Evolutionary conservation across 73 alveolate genomes (phyloP).

Genomic region (Paramecium primaurelia): DNA sequence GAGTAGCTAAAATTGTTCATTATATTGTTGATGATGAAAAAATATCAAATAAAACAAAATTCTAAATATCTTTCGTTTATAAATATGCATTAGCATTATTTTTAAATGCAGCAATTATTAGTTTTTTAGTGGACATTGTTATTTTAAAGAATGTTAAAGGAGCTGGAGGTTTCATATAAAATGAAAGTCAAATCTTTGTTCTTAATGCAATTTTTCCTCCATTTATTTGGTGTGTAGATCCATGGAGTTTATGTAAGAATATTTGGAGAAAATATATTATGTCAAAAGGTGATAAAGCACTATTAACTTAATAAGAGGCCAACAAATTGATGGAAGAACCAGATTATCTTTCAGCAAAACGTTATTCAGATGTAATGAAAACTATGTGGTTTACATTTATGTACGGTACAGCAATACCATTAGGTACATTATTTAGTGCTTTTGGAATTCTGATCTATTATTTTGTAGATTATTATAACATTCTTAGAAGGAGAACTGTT

Average conservation of each 20-base stretch:
- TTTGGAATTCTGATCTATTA: conserved; percentile 43
- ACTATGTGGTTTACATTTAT: conserved; percentile 64
- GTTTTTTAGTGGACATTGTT: conserved; percentile 55
- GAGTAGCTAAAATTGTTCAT: conserved; percentile 49
- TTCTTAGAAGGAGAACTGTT: conserved; percentile 53
- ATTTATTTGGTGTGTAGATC: conserved; percentile 55
- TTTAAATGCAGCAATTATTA: conserved; percentile 56
- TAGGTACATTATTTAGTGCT: conserved; percentile 50
- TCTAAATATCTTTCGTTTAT: conserved; percentile 38
- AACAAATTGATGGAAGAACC: conserved; percentile 59
- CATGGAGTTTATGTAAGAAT: conserved; percentile 46
- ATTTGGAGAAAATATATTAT: conserved; percentile 25
- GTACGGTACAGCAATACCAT: conserved; percentile 55
- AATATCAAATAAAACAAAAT: conserved; percentile 53
- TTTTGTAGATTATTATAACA: conserved; percentile 54
- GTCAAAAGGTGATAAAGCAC: background rate
- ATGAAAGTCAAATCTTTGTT: conserved; percentile 46
- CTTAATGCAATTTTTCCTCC: conserved; percentile 57
- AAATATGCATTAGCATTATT: conserved; percentile 48
- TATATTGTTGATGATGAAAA: conserved; percentile 57
- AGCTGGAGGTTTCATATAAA: conserved; percentile 50
- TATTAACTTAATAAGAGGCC: conserved; percentile 63
- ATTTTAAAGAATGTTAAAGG: conserved; percentile 44
- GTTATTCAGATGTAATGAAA: conserved; percentile 62
- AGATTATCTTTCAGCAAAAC: conserved; percentile 53